phyloP scores from a whole-genome alignment of 768 basidiomycete species.

The Coprinopsis marcescibilis region DNA sequence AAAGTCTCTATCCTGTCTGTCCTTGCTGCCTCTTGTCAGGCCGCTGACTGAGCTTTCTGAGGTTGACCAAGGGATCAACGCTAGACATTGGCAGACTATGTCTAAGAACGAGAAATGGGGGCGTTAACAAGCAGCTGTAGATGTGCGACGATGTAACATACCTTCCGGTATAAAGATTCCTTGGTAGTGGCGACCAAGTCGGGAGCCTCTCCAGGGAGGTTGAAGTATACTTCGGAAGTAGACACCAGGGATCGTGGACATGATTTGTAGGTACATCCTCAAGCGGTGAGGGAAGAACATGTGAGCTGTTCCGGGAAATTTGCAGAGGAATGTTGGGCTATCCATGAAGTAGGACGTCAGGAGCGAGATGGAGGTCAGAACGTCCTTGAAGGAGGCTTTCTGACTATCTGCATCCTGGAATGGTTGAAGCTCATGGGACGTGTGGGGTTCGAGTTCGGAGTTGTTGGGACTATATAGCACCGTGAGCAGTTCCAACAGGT shows the following conservation, averaged over 20 bases:
- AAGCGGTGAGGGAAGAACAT: background rate
- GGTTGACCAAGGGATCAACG: too few relatives aligned
- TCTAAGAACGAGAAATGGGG: too few relatives aligned
- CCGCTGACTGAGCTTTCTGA: background rate
- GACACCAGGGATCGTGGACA: background rate
- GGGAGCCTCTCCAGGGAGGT: background rate
- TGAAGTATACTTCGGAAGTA: background rate
- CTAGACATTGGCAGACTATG: too few relatives aligned
- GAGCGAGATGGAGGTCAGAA: background rate
- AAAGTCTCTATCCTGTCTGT: background rate
- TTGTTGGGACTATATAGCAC: too few relatives aligned
- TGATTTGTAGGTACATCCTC: conserved; percentile 2
- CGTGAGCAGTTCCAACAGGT: too few relatives aligned
- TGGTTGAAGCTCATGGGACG: background rate
- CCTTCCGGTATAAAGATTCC: background rate
- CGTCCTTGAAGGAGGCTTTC: background rate
- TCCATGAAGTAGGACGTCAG: background rate
- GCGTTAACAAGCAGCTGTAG: too few relatives aligned
- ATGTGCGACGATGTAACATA: background rate
- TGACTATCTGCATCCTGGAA: background rate
- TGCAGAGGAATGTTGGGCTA: background rate
- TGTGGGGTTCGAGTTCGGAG: too few relatives aligned
- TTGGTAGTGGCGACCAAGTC: background rate
- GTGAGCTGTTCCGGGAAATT: background rate
- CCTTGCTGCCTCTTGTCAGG: background rate